Evolutionary conservation across 106 monocot species (phyloP).

Genomic region (Amphibolis antarctica): DNA sequence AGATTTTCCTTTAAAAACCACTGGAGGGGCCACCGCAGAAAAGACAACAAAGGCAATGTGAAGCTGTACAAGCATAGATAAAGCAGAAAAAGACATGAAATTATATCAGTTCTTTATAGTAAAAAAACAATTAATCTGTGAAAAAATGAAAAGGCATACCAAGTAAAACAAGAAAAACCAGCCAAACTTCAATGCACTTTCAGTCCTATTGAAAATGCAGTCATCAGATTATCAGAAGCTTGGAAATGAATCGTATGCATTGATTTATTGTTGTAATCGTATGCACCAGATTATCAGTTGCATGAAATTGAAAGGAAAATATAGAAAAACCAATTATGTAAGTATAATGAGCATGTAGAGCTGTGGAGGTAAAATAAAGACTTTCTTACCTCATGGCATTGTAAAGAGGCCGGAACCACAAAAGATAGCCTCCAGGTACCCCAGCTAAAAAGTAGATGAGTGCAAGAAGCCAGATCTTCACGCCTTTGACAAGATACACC

Average conservation of each 20-base stretch:
- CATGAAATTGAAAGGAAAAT: too few relatives aligned
- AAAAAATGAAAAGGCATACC: conserved; percentile 25
- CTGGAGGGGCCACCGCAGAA: conserved; percentile 29
- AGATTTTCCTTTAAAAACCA: conserved; percentile 30
- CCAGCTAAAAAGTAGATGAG: conserved; percentile 78
- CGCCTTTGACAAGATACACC: conserved; percentile 29
- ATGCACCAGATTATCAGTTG: not conserved
- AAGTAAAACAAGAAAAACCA: conserved; percentile 81
- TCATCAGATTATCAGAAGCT: conserved; percentile 2
- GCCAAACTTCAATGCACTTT: conserved; percentile 84
- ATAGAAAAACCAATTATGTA: too few relatives aligned
- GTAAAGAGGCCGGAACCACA: conserved; percentile 94
- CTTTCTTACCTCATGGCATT: conserved; percentile 65
- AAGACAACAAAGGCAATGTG: conserved; percentile 27
- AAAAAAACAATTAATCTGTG: not conserved
- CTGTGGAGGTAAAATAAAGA: not conserved
- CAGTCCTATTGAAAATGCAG: conserved; percentile 62
- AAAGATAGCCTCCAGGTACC: conserved; percentile 63
- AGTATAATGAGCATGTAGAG: too few relatives aligned
- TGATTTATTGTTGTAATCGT: not conserved
- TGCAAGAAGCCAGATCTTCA: conserved; percentile 88
- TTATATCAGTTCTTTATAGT: too few relatives aligned
- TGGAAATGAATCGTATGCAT: too few relatives aligned
- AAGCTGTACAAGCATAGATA: conserved; percentile 2
- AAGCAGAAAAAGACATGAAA: too few relatives aligned